phyloP scores from a whole-genome alignment of 2,329 filamentous ascomycete genomes.

The Sclerotinia spermophila region DNA sequence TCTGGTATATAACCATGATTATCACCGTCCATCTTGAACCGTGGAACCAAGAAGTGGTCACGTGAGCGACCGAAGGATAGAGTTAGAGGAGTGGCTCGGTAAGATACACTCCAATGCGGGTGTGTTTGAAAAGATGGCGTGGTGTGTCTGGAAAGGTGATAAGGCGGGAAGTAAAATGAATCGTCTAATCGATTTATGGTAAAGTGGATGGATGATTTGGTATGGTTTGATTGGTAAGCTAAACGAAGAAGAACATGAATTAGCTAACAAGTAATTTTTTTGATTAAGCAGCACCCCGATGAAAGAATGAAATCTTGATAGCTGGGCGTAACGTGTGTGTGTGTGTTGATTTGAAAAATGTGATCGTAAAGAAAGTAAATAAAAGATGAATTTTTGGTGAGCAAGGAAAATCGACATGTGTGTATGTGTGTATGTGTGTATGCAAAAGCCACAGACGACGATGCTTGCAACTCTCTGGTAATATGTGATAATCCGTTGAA shows the following conservation, averaged over 20 bases:
- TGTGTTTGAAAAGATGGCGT: not conserved
- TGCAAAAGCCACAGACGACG: constrained; percentile 3
- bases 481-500: not conserved
- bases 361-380: not conserved
- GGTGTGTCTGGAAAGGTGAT: not conserved
- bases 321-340: not conserved
- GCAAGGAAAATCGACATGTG: not conserved
- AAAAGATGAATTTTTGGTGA: not conserved
- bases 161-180: not conserved
- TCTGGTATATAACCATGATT: constrained; percentile 32
- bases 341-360: not conserved
- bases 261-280: constrained; percentile 22
- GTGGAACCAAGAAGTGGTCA: not conserved
- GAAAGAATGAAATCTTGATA: not conserved
- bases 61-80: not conserved
- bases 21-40: constrained; percentile 32
- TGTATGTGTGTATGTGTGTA: not conserved
- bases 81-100: not conserved
- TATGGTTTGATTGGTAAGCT: constrained; percentile 30
- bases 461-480: constrained; percentile 7
- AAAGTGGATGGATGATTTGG: constrained; percentile 17
- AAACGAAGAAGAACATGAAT: constrained; percentile 32
- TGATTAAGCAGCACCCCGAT: not conserved
- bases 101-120: constrained; percentile 1
- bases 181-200: constrained; percentile 6